Conservation (phyloP, 768 basidiomycete species). For the Russula lepida region DNA sequence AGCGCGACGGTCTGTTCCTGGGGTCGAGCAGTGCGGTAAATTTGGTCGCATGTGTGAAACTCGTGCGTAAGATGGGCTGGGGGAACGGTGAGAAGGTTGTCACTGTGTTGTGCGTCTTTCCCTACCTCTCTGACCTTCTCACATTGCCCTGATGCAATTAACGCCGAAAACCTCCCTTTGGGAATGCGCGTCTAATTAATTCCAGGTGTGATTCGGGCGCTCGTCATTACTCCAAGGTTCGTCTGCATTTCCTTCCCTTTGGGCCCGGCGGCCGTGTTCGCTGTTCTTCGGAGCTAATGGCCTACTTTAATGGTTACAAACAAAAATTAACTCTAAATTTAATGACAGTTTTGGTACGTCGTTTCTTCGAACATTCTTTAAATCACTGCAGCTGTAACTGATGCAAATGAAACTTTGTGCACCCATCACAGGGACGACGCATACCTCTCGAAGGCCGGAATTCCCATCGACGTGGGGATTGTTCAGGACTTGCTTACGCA, state of each 20-base stretch:
- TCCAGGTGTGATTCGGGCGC: conserved; percentile 75
- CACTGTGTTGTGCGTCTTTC: conserved; percentile 64
- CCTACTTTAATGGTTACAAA: neutral
- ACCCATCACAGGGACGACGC: conserved; percentile 42
- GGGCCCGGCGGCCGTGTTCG: neutral
- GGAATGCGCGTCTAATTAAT: neutral
- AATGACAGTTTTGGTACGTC: conserved; percentile 42
- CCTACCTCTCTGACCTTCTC: neutral
- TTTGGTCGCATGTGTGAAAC: conserved; percentile 81
- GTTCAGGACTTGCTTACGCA: conserved; percentile 33
- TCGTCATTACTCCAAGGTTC: conserved; percentile 88
- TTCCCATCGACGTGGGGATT: conserved; percentile 35
- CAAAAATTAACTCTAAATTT: neutral
- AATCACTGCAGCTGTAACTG: neutral
- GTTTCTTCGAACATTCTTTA: neutral
- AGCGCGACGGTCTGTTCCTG: conserved; percentile 86
- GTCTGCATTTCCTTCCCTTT: conserved; percentile 17
- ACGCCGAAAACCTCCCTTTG: neutral
- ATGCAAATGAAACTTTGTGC: neutral
- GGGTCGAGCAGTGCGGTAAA: conserved; percentile 97
- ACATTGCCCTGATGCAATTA: conserved; percentile 23
- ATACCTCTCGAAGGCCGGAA: conserved; percentile 36
- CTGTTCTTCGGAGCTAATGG: neutral
- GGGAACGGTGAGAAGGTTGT: conserved; percentile 63
- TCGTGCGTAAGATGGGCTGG: conserved; percentile 65